Evolutionary conservation across 2,329 filamentous ascomycete genomes (phyloP).

Genomic region (Monascus ruber): DNA sequence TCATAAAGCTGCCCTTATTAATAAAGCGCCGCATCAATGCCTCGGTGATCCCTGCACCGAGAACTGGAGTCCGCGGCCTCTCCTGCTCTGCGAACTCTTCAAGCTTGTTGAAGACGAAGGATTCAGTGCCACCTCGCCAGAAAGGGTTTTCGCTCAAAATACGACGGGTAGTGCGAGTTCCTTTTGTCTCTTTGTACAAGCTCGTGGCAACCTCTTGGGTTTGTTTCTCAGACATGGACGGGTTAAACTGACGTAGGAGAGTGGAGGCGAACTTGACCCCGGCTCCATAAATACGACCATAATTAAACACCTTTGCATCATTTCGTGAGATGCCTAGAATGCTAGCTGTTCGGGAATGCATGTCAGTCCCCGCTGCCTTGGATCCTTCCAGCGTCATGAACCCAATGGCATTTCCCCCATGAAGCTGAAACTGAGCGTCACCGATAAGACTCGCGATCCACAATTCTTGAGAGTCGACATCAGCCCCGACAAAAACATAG

Average conservation of each 20-base stretch:
- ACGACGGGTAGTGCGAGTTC: slow-evolving; percentile 68
- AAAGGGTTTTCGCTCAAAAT: slow-evolving; percentile 63
- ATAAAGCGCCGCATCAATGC: slow-evolving; percentile 82
- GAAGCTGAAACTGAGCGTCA: slow-evolving; percentile 86
- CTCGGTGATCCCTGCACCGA: slow-evolving; percentile 92
- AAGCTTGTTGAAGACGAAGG: slow-evolving; percentile 94
- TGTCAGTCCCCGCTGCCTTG: slow-evolving; percentile 83
- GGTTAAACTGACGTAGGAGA: slow-evolving; percentile 87
- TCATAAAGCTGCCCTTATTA: slow-evolving; percentile 83
- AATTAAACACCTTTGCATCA: slow-evolving; percentile 96
- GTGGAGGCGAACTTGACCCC: slow-evolving; percentile 88
- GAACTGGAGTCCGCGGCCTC: slow-evolving; percentile 74
- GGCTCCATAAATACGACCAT: slow-evolving; percentile 96
- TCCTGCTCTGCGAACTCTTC: slow-evolving; percentile 98
- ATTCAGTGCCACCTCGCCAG: slow-evolving; percentile 94
- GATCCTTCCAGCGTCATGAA: slow-evolving; percentile 99
- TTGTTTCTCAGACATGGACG: slow-evolving; percentile 64
- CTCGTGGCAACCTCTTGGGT: slow-evolving; percentile 65
- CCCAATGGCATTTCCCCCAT: slow-evolving; percentile 92
- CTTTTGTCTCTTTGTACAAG: slow-evolving; percentile 83
- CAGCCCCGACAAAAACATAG: slow-evolving; percentile 88
- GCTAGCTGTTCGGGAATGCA: slow-evolving; percentile 84
- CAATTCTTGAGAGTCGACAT: slow-evolving; percentile 93
- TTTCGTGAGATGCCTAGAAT: slow-evolving; percentile 92
- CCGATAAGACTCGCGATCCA: slow-evolving; percentile 97